Conservation (phyloP, 805 yeast genomes). For the Wickerhamiella nectarea region DNA sequence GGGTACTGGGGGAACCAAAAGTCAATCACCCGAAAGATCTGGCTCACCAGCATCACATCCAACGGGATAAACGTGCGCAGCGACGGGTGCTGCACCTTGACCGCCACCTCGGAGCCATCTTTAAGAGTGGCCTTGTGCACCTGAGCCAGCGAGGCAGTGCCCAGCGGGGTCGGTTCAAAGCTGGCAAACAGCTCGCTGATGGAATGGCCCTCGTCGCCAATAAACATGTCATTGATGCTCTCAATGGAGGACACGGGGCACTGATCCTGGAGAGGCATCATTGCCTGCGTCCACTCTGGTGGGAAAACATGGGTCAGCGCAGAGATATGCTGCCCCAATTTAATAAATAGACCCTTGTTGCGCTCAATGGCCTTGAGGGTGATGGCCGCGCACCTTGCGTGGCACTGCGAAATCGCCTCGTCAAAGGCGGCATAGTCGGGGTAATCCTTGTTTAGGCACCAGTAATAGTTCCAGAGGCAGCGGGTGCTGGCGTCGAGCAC, state of each 20-base stretch:
- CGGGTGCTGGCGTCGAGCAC: conserved; percentile 26
- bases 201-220: conserved; percentile 45
- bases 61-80: conserved; percentile 78
- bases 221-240: conserved; percentile 55
- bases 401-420: conserved; percentile 50
- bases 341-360: conserved; percentile 89
- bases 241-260: conserved; percentile 71
- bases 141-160: conserved; percentile 93
- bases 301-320: conserved; percentile 90
- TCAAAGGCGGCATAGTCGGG: conserved; percentile 34
- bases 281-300: conserved; percentile 85
- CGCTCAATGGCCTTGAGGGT: conserved; percentile 66
- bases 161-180: conserved; percentile 66
- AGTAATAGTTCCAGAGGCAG: conserved; percentile 61
- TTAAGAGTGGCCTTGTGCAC: conserved; percentile 66
- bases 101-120: conserved; percentile 69
- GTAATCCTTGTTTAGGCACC: conserved; percentile 36
- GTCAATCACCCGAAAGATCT: conserved; percentile 61
- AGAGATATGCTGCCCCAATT: conserved; percentile 85
- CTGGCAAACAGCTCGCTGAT: conserved; percentile 51
- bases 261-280: conserved; percentile 81
- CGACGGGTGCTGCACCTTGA: conserved; percentile 87
- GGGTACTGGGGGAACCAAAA: conserved; percentile 88
- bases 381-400: conserved; percentile 59
- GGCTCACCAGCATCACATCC: conserved; percentile 64